Evolutionary conservation across 805 yeast genomes (phyloP).

Genomic region (Candida succiphila): DNA sequence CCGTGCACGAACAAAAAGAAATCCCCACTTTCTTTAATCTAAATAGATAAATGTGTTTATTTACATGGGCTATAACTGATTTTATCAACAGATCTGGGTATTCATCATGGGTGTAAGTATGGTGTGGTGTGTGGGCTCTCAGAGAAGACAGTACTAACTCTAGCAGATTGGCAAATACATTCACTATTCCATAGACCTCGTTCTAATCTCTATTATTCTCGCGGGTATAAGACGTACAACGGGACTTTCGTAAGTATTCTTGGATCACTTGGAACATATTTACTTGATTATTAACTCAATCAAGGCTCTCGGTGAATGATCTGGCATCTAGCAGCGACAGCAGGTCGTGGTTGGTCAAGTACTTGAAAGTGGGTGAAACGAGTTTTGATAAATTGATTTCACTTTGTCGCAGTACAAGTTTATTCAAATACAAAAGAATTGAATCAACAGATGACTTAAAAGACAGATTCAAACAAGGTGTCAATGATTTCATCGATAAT

Average conservation of each 20-base stretch:
- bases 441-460: slow-evolving; percentile 17
- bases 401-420: slow-evolving; percentile 34
- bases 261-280: too few relatives aligned
- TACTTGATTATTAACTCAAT: too few relatives aligned
- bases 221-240: slow-evolving; percentile 84
- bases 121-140: too few relatives aligned
- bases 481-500: slow-evolving; percentile 17
- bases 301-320: slow-evolving; percentile 24
- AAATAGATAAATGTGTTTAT: too few relatives aligned
- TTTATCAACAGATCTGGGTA: too few relatives aligned
- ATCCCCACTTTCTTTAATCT: too few relatives aligned
- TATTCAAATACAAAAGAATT: slow-evolving; percentile 35
- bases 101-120: slow-evolving; percentile 1
- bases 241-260: too few relatives aligned
- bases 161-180: slow-evolving; percentile 51
- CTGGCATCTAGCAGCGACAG: slow-evolving; percentile 37
- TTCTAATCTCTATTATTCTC: slow-evolving; percentile 67
- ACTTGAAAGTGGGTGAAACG: slow-evolving; percentile 50
- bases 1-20: too few relatives aligned
- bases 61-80: too few relatives aligned
- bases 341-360: slow-evolving; percentile 31
- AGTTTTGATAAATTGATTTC: slow-evolving; percentile 41
- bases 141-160: too few relatives aligned
- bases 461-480: slow-evolving; percentile 18
- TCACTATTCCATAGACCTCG: slow-evolving; percentile 70